These are phyloP conservation scores for Teratosphaeria destructans DNA, from an alignment of 2,329 filamentous ascomycete species.

Conservation along the genomic window DNA sequence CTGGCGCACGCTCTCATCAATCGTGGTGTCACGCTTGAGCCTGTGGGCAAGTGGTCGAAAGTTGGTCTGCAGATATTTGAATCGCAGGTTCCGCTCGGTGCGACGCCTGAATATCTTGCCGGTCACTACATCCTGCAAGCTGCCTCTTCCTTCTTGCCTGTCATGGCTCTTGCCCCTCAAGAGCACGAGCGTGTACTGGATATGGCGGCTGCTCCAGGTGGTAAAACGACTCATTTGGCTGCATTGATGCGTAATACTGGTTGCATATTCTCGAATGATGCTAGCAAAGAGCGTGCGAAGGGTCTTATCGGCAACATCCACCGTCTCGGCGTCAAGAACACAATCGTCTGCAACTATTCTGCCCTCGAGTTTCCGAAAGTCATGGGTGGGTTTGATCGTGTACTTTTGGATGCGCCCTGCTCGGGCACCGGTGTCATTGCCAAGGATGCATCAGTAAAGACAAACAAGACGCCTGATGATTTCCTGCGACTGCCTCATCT, in stretches of 20 bases:
- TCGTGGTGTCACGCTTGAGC: conserved; percentile 89
- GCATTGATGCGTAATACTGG: conserved; percentile 97
- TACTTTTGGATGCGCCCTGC: conserved; percentile 88
- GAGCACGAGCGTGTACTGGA: conserved; percentile 86
- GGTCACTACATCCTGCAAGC: conserved; percentile 98
- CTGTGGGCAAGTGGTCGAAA: conserved; percentile 97
- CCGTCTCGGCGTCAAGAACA: conserved; percentile 84
- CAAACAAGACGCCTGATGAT: conserved; percentile 92
- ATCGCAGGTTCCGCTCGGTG: conserved; percentile 74
- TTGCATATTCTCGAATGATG: conserved; percentile 91
- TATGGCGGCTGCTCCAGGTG: conserved; percentile 90
- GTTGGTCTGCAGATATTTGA: conserved; percentile 96
- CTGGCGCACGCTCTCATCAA: conserved; percentile 92
- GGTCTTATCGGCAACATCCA: conserved; percentile 98
- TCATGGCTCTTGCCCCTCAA: conserved; percentile 93
- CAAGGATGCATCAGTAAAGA: conserved; percentile 95
- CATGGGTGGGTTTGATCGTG: conserved; percentile 90
- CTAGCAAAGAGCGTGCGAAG: conserved; percentile 84
- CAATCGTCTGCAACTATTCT: conserved; percentile 90
- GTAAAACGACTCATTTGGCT: conserved; percentile 94
- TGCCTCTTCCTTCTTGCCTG: conserved; percentile 89
- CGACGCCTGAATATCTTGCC: conserved; percentile 92
- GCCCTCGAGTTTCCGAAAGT: conserved; percentile 88
- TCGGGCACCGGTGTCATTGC: conserved; percentile 95
- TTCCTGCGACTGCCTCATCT: conserved; percentile 88